A percentile compares a stretch with the other conserved stretches of the same genome.
These are phyloP conservation scores for Mortierella polycephala DNA, from an alignment of 371 early-diverging fungal genomes.

Conservation along the genomic window DNA sequence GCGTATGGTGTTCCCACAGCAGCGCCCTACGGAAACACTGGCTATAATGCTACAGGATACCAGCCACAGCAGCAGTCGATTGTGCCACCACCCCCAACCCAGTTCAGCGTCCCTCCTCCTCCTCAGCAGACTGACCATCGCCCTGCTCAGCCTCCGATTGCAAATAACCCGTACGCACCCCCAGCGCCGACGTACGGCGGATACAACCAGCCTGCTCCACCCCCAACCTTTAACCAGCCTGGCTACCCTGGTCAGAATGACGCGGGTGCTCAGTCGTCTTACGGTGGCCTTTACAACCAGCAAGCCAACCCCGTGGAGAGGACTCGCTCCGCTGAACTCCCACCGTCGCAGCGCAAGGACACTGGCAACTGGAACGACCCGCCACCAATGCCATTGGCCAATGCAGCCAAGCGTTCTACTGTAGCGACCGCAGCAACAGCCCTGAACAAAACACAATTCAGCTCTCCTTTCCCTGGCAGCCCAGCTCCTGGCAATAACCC, in stretches of 20 bases:
- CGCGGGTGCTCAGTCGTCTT: constrained; percentile 29
- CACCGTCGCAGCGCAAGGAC: constrained; percentile 56
- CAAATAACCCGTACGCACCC: constrained; percentile 39
- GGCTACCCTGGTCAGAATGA: constrained; percentile 35
- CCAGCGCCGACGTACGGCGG: constrained; percentile 41
- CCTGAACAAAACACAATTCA: constrained; percentile 49
- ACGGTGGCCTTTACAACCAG: constrained; percentile 40
- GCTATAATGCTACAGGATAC: constrained; percentile 33
- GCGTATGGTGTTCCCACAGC: constrained; percentile 35
- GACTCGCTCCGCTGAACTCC: constrained; percentile 42
- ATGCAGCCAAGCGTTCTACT: constrained; percentile 26
- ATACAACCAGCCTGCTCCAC: constrained; percentile 34
- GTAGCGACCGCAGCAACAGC: constrained; percentile 18
- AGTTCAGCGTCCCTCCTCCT: constrained; percentile 29
- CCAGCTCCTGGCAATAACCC: constrained; percentile 29
- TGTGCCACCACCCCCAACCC: constrained; percentile 44
- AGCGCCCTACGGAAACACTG: constrained; percentile 26
- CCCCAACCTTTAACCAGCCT: constrained; percentile 41
- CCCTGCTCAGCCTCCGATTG: constrained; percentile 44
- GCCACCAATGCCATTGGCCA: constrained; percentile 50
- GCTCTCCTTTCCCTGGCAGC: constrained; percentile 54
- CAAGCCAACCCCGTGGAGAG: constrained; percentile 46
- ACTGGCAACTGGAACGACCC: constrained; percentile 71
- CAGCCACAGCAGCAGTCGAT: constrained; percentile 30
- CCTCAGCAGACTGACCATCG: constrained; percentile 47